These are phyloP conservation scores for Ramicandelaber brevisporus DNA, from an alignment of 192 early-diverging fungal species.

Conservation along the genomic window DNA sequence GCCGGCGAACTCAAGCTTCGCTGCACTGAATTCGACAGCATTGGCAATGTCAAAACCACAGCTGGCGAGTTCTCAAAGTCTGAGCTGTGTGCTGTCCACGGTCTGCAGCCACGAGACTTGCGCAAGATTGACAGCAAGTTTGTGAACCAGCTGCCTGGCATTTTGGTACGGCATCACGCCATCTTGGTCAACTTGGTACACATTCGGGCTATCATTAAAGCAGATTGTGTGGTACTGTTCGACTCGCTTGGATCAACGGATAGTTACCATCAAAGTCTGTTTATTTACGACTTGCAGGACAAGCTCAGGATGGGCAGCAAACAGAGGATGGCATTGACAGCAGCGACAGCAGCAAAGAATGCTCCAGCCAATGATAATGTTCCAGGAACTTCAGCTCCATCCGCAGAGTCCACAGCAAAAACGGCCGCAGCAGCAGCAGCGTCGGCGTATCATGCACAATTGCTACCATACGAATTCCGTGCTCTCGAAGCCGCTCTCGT, in stretches of 20 bases:
- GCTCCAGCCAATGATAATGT: too few relatives aligned
- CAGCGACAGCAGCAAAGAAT: too few relatives aligned
- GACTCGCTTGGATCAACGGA: slow-evolving; percentile 37
- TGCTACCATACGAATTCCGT: slow-evolving; percentile 22
- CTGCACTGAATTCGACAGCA: slow-evolving; percentile 38
- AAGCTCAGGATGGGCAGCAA: slow-evolving; percentile 24
- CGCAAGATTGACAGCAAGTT: slow-evolving; percentile 53
- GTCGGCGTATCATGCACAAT: neutral
- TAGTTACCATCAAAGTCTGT: slow-evolving; percentile 41
- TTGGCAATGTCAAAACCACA: slow-evolving; percentile 36
- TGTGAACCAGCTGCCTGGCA: slow-evolving; percentile 52
- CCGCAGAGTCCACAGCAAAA: too few relatives aligned
- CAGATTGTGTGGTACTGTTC: slow-evolving; percentile 51
- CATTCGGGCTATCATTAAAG: slow-evolving; percentile 55
- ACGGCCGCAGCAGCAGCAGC: too few relatives aligned
- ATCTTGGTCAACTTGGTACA: slow-evolving; percentile 64
- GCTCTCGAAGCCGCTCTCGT: slow-evolving; percentile 63
- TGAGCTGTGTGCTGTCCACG: slow-evolving; percentile 49
- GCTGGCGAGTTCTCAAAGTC: slow-evolving; percentile 54
- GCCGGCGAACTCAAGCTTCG: slow-evolving; percentile 15
- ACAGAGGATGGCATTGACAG: too few relatives aligned
- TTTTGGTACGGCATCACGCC: slow-evolving; percentile 55
- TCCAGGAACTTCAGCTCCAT: too few relatives aligned
- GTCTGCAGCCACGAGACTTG: slow-evolving; percentile 61
- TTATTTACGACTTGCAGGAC: slow-evolving; percentile 58